These are phyloP conservation scores for Irpex rosettiformis DNA, from an alignment of 1,284 basidiomycete genomes.

Conservation along the genomic window DNA sequence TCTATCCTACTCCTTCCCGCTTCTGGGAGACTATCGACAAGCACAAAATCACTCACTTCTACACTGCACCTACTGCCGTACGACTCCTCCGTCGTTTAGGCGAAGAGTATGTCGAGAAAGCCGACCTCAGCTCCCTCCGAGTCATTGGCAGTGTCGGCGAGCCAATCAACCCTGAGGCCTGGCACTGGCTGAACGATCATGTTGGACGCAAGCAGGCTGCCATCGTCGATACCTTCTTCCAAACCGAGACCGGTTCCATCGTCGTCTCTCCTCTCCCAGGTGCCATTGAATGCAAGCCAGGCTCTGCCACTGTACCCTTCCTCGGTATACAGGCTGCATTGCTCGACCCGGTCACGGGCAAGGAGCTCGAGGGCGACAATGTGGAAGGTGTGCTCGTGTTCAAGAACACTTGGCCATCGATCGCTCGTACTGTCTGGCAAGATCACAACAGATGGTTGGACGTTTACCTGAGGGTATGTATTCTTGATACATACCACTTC, in stretches of 20 bases:
- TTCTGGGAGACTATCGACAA: constrained; percentile 97
- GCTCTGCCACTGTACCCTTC: constrained; percentile 95
- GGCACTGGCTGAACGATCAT: constrained; percentile 98
- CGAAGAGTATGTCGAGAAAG: constrained; percentile 78
- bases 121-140: constrained; percentile 77
- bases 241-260: constrained; percentile 97
- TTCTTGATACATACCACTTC: neutral
- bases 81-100: constrained; percentile 89
- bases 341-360: constrained; percentile 79
- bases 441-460: constrained; percentile 84
- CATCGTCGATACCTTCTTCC: constrained; percentile 95
- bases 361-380: constrained; percentile 74
- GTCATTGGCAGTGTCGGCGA: constrained; percentile 94
- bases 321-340: constrained; percentile 91
- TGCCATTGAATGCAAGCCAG: constrained; percentile 95
- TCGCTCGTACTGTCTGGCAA: constrained; percentile 90
- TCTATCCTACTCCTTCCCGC: constrained; percentile 93
- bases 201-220: constrained; percentile 89
- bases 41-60: constrained; percentile 93
- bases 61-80: constrained; percentile 91
- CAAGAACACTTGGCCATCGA: constrained; percentile 90
- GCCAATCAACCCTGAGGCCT: constrained; percentile 98
- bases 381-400: constrained; percentile 92
- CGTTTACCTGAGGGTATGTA: constrained; percentile 81
- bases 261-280: constrained; percentile 95